Evolutionary conservation across 441 rosid genomes (phyloP).

Genomic region (Pelargonium exstipulatum): DNA sequence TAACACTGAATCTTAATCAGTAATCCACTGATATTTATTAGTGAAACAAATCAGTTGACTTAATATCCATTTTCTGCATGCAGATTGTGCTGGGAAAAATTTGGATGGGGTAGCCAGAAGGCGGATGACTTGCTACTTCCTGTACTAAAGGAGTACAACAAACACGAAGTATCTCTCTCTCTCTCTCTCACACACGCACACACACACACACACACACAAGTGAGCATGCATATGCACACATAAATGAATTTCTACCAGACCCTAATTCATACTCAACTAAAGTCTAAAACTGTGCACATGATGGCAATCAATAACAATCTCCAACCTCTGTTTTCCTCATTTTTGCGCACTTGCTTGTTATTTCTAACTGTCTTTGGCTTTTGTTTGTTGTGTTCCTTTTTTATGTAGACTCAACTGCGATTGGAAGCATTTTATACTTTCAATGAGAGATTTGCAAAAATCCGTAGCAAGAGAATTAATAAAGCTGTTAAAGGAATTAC

Average conservation of each 20-base stretch:
- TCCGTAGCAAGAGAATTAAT: constrained; percentile 84
- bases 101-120: constrained; percentile 81
- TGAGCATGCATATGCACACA: constrained; percentile 3
- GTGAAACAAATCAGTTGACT: neutral
- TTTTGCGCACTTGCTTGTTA: constrained; percentile 3
- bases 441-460: constrained; percentile 91
- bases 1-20: neutral
- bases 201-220: neutral
- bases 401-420: constrained; percentile 80
- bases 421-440: constrained; percentile 94
- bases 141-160: constrained; percentile 82
- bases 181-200: neutral
- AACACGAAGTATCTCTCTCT: constrained; percentile 58
- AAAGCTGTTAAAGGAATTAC: constrained; percentile 88
- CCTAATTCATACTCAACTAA: constrained; percentile 4
- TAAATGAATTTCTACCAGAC: neutral
- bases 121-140: constrained; percentile 78
- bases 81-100: constrained; percentile 94
- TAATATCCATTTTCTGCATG: constrained; percentile 9
- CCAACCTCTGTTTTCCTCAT: neutral
- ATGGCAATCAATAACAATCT: no score
- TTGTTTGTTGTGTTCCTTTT: constrained; percentile 17
- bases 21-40: constrained; percentile 7
- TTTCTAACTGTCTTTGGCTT: constrained; percentile 9
- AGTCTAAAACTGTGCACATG: neutral